Base-by-base conservation (phyloP, 139 green algal genomes). In the Chlorella ohadii region DNA sequence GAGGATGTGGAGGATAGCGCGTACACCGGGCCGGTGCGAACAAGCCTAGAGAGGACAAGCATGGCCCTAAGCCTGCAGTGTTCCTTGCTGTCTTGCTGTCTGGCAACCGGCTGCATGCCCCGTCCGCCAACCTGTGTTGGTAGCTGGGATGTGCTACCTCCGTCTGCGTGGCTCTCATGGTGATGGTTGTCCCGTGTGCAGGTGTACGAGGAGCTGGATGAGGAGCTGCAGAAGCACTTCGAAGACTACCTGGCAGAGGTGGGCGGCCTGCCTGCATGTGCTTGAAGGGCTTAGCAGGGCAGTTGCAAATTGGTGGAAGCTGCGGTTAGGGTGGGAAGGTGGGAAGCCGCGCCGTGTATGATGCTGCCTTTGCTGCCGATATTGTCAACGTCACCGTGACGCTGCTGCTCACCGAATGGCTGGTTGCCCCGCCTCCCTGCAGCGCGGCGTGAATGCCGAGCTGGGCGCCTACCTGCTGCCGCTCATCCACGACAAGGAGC, bases 161-260 rank as follows among this genome's bases (percentile, higher is more conserved):
- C n/a, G n/a, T n/a, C n/a, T n/a, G n/a, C n/a, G n/a, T n/a, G n/a
- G n/a, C n/a, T n/a, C n/a, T n/a, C n/a, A n/a, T n/a, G n/a, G n/a
- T n/a, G n/a, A n/a, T n/a, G n/a, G n/a, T n/a, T n/a, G 44, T 51
- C 44, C 6, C 9, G 44, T 51, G 44, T 63, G 38, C 81, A 86
- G 81, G 72, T 88, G 12, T 96, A 95, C 87, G 85, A 94, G 33
- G 92, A 97, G 80, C 88, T 97, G 38, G 94, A 97, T 66, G 91
- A 96, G 61, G 91, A 91, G 56, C 81, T 97, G 80, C 93, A 96
- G 85, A 86, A 90, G 55, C 76, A 88, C 1, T 94, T 96, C 34
- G 38, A 88, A 2, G 78, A 91, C 36, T 96, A 92, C 82, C 78
- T 96, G 27, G 89, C 70, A 4, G 80, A 84, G 79, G 51, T 74